phyloP scores from a whole-genome alignment of 2,329 filamentous ascomycete species.

The Clonostachys rhizophaga region DNA sequence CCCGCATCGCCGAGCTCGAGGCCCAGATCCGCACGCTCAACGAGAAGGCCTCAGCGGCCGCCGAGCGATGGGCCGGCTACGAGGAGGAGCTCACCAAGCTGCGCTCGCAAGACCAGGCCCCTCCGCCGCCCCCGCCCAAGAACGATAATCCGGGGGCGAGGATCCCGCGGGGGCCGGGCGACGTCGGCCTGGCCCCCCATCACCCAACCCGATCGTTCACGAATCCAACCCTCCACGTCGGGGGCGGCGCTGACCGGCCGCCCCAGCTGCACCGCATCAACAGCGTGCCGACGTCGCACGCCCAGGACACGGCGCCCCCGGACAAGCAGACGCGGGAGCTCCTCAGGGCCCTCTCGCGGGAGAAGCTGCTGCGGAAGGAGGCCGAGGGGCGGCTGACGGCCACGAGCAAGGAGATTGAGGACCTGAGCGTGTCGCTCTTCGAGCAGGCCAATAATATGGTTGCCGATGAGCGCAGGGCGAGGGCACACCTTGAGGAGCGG shows the following conservation, averaged over 20 bases:
- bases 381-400: constrained; percentile 65
- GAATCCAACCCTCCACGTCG: constrained; percentile 10
- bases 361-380: constrained; percentile 60
- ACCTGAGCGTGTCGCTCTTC: constrained; percentile 71
- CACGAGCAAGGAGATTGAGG: constrained; percentile 71
- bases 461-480: constrained; percentile 65
- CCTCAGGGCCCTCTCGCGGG: constrained; percentile 59
- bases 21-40: constrained; percentile 66
- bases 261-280: constrained; percentile 5
- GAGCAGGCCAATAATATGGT: constrained; percentile 89
- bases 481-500: constrained; percentile 67
- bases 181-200: neutral
- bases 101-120: constrained; percentile 26
- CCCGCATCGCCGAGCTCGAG: constrained; percentile 64
- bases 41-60: constrained; percentile 62
- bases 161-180: neutral
- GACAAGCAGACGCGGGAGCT: constrained; percentile 34
- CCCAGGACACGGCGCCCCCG: constrained; percentile 11
- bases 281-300: constrained; percentile 9
- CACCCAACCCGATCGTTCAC: constrained; percentile 38
- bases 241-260: neutral
- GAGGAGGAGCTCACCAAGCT: constrained; percentile 69
- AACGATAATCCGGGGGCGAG: neutral
- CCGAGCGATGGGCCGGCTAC: constrained; percentile 70
- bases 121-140: neutral